Conservation (phyloP, 495 filamentous ascomycete species). For the Trichocladium uniseriatum region DNA sequence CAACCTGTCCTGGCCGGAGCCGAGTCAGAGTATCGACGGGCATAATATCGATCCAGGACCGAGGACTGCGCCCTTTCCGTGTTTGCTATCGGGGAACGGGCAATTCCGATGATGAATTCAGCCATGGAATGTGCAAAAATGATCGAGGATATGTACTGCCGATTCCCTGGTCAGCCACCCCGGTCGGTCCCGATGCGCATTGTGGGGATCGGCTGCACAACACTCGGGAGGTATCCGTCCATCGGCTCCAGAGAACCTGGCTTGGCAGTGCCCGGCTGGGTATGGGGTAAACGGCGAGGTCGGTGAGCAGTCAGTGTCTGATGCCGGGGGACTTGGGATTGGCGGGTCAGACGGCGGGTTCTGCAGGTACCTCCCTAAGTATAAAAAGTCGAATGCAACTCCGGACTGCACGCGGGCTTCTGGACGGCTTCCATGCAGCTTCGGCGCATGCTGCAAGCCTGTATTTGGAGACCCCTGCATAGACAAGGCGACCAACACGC, state of each 20-base stretch:
- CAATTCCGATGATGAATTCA: constrained; percentile 7
- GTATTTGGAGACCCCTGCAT: constrained; percentile 5
- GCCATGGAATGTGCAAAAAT: not conserved
- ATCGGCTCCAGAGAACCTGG: not conserved
- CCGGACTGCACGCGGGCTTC: constrained; percentile 7
- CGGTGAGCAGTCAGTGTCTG: not conserved
- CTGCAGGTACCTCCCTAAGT: constrained; percentile 10
- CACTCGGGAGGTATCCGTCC: not conserved
- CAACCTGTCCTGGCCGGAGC: not conserved
- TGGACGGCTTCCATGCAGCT: constrained; percentile 8
- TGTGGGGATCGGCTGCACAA: constrained; percentile 3
- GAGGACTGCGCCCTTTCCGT: not conserved
- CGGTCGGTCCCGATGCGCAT: not conserved
- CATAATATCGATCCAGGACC: constrained; percentile 5
- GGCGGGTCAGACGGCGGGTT: not conserved
- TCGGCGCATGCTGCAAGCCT: no score
- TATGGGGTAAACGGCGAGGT: not conserved
- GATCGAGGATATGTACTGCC: not conserved
- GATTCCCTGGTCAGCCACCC: not conserved
- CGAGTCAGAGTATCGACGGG: constrained; percentile 5
- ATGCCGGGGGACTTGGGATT: not conserved
- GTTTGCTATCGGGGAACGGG: constrained; percentile 4
- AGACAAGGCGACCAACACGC: not conserved
- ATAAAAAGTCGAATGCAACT: constrained; percentile 14
- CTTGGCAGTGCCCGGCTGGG: not conserved